Conservation (phyloP, 2,329 filamentous ascomycete species). For the Aspergillus sp. region DNA sequence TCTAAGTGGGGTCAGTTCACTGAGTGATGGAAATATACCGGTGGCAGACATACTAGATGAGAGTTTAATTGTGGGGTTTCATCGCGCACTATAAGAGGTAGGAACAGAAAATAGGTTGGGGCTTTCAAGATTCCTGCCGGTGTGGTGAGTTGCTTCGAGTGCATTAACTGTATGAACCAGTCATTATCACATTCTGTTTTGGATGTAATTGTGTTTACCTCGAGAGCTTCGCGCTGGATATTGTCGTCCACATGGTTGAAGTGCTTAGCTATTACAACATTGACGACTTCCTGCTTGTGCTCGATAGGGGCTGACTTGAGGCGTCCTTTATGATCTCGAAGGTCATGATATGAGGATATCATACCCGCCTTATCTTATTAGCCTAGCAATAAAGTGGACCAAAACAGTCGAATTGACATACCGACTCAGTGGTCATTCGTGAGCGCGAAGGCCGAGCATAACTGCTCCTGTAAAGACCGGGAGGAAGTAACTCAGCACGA, state of each 20-base stretch:
- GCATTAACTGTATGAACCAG: conserved; percentile 65
- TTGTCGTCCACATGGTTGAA: conserved; percentile 71
- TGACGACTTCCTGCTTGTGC: conserved; percentile 63
- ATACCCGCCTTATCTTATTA: background rate
- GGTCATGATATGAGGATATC: background rate
- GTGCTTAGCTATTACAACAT: conserved; percentile 79
- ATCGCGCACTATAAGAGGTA: conserved; percentile 64
- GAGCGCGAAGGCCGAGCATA: background rate
- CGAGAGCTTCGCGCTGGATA: conserved; percentile 78
- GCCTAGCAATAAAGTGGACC: background rate
- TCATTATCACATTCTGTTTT: too few relatives aligned
- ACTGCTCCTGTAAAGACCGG: conserved; percentile 29
- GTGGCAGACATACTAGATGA: conserved; percentile 40
- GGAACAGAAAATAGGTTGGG: conserved; percentile 76
- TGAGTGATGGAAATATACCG: too few relatives aligned
- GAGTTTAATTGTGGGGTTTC: conserved; percentile 38
- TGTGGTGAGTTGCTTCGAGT: conserved; percentile 75
- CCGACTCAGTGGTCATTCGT: conserved; percentile 1
- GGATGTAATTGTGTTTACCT: conserved; percentile 42
- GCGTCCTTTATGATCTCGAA: background rate
- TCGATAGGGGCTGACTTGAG: background rate
- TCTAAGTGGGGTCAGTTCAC: conserved; percentile 41
- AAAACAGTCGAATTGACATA: conserved; percentile 18
- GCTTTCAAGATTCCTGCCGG: conserved; percentile 71
- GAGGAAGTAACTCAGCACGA: conserved; percentile 64